Conservation (phyloP, 805 yeast genomes). For the Zygosaccharomyces lentus region DNA sequence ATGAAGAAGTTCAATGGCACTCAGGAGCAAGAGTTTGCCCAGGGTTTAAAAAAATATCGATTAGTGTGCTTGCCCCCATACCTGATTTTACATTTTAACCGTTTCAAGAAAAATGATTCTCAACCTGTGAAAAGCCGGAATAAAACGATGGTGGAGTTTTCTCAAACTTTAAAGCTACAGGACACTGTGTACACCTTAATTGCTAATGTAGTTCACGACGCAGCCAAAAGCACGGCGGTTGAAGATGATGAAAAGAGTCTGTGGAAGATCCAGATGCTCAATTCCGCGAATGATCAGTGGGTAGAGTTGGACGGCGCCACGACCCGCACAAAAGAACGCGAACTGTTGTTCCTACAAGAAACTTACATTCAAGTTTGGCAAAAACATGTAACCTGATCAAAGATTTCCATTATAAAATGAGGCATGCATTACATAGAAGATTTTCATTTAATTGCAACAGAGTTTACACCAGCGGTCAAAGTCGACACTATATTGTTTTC, state of each 20-base stretch:
- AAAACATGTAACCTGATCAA: slow-evolving; percentile 8
- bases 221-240: slow-evolving; percentile 17
- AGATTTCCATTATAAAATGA: not conserved
- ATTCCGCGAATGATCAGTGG: slow-evolving; percentile 48
- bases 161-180: slow-evolving; percentile 37
- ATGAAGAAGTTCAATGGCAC: slow-evolving; percentile 40
- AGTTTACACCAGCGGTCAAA: slow-evolving; percentile 83
- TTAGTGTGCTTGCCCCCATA: slow-evolving; percentile 47
- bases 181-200: slow-evolving; percentile 40
- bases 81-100: slow-evolving; percentile 53
- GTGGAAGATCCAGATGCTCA: slow-evolving; percentile 50
- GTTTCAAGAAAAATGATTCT: slow-evolving; percentile 41
- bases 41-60: slow-evolving; percentile 38
- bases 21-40: slow-evolving; percentile 34
- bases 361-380: slow-evolving; percentile 69
- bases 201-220: slow-evolving; percentile 45
- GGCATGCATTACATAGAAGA: slow-evolving; percentile 6
- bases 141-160: slow-evolving; percentile 61
- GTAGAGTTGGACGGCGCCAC: slow-evolving; percentile 50
- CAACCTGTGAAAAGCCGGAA: slow-evolving; percentile 42
- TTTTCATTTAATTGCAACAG: slow-evolving; percentile 73
- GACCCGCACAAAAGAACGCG: slow-evolving; percentile 47
- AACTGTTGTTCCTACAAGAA: slow-evolving; percentile 57
- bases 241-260: slow-evolving; percentile 33
- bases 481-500: slow-evolving; percentile 89